Base-by-base conservation (phyloP, 169 alveolate genomes). In the Eimeria falciformis region DNA sequence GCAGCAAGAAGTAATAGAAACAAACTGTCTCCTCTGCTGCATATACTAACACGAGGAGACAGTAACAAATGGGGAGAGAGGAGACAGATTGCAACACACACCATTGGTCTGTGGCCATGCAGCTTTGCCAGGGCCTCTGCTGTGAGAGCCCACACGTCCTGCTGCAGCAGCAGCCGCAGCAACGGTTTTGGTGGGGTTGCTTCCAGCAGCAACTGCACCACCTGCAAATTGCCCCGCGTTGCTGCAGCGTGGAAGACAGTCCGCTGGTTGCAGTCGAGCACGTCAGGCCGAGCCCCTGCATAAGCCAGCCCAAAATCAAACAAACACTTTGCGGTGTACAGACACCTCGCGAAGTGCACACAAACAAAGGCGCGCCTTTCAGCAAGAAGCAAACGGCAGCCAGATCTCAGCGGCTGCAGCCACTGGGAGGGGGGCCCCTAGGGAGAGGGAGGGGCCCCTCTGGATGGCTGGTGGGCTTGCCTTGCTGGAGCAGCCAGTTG, bases 401-500 rank as follows among this genome's bases (percentile, higher is more conserved):
- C 27, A 56, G 5, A 56, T 1, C 27, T 56, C 68, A 33, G 40
- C 40, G 40, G 40, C 40, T 33, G 40, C 40, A 33, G 40, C 0
- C 40, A 33, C 40, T 33, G 40, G 40, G 4, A 33, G 40, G 40
- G 40, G 40, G 40, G 40, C 40, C 40, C 40, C 40, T 12, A 53
- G n/a, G 65, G 25, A 53, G 65, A 3, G 53, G 3, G 21, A 3
- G 81, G 53, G 21, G 21, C 53, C n/a, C 3, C n/a, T 2, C 3
- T 0, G 58, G 40, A 33, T 1, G 2, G 40, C 4, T 33, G 2
- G 40, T 33, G 40, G 2, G 17, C 66, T 6, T 77, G 77, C 96
- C 96, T 11, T 43, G 91, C 25, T 73, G 53, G 56, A 95, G 87
- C 21, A 95, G 92, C 96, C 96, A 95, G 58, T 50, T 65, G 27